Percentiles rank a stretch among this genome's conserved stretches.
These are phyloP conservation scores for Chlamydomonas sphaeroides DNA, from an alignment of 139 green algal genomes.

Conservation along the genomic window DNA sequence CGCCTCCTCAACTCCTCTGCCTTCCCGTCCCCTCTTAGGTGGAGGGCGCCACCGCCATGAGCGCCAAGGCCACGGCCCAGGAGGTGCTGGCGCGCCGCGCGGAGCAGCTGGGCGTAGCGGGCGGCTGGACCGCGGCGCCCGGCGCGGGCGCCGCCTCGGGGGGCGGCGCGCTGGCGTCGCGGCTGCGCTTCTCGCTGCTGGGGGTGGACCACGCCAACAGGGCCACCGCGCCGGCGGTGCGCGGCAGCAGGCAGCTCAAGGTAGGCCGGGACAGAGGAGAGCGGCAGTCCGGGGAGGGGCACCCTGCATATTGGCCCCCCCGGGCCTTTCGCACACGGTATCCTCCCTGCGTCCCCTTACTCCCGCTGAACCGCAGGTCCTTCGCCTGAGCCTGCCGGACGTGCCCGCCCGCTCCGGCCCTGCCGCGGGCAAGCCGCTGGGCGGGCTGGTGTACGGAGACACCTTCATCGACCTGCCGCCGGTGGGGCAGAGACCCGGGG, in stretches of 20 bases:
- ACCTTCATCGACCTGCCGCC: constrained; percentile 52
- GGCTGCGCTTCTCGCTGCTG: too few relatives aligned
- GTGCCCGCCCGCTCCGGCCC: neutral
- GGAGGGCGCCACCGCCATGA: constrained; percentile 15
- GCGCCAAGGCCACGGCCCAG: constrained; percentile 29
- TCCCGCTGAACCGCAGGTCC: neutral
- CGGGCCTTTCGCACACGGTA: too few relatives aligned
- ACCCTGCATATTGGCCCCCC: too few relatives aligned
- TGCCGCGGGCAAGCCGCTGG: neutral
- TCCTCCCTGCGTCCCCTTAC: too few relatives aligned
- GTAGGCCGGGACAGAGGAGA: constrained; percentile 3
- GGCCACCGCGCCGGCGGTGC: constrained; percentile 23
- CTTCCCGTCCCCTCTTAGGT: neutral
- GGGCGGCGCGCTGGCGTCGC: neutral
- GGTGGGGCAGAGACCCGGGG: neutral
- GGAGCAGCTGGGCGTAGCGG: constrained; percentile 40
- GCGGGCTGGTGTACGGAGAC: constrained; percentile 59
- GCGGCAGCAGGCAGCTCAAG: constrained; percentile 50
- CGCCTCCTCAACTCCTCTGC: neutral
- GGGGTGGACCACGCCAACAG: constrained; percentile 49
- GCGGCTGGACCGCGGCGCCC: neutral
- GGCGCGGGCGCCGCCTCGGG: too few relatives aligned
- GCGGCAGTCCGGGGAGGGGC: neutral
- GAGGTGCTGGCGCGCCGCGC: constrained; percentile 21
- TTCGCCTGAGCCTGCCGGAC: constrained; percentile 7